phyloP scores from a whole-genome alignment of 2,329 filamentous ascomycete species.

The Colletotrichum sp. region DNA sequence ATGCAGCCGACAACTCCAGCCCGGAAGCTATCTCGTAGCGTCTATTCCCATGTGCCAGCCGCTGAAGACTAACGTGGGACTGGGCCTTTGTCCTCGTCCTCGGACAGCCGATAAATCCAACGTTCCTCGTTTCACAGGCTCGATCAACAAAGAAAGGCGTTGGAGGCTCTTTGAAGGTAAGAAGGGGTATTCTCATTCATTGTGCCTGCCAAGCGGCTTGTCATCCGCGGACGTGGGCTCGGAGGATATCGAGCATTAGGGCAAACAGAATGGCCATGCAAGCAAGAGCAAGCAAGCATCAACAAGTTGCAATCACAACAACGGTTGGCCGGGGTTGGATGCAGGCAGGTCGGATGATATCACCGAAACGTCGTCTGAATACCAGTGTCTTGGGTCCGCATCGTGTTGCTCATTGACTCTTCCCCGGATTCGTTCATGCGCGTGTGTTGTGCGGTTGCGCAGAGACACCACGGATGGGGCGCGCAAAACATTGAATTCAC shows the following conservation, averaged over 20 bases:
- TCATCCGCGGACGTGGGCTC: not conserved
- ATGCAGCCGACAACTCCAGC: not conserved
- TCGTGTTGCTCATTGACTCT: not conserved
- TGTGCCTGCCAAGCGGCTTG: not conserved
- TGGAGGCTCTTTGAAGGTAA: not conserved
- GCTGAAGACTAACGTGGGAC: not conserved
- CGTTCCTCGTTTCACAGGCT: not conserved
- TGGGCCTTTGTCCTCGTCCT: constrained; percentile 1
- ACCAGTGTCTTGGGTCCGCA: not conserved
- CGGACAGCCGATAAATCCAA: not conserved
- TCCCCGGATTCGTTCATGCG: constrained; percentile 16
- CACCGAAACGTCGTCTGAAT: not conserved
- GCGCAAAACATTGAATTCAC: constrained; percentile 5
- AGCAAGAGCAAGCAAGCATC: not conserved
- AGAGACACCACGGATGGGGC: not conserved
- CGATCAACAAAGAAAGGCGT: constrained; percentile 1
- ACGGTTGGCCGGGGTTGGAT: not conserved
- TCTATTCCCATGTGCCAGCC: not conserved
- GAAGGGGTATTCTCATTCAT: not conserved
- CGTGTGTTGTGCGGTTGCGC: constrained; percentile 6
- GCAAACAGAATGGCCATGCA: not conserved
- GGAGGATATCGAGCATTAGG: not conserved
- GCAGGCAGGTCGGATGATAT: not conserved
- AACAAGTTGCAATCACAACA: not conserved
- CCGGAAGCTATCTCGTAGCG: not conserved